These are phyloP conservation scores for Aspergillus bertholletiae DNA, from an alignment of 495 filamentous ascomycete genomes.

Conservation along the genomic window DNA sequence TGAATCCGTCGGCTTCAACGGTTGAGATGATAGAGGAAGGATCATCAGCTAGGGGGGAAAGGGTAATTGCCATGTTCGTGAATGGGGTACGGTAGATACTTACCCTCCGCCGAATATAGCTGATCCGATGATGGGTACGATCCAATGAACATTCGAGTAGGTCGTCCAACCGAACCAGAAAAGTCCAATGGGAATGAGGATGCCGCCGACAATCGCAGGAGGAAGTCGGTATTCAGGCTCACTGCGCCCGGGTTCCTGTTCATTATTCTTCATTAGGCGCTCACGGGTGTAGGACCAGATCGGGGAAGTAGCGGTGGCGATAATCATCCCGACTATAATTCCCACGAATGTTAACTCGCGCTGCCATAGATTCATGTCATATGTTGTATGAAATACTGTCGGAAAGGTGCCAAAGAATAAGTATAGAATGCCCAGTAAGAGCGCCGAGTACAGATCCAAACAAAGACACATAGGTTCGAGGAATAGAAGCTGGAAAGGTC, in stretches of 20 bases:
- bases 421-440: conserved; percentile 68
- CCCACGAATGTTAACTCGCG: conserved; percentile 34
- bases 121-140: conserved; percentile 61
- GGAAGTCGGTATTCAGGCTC: conserved; percentile 41
- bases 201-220: conserved; percentile 28
- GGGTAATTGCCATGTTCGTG: no score
- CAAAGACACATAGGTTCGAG: conserved; percentile 54
- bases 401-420: conserved; percentile 74
- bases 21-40: no score
- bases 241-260: no score
- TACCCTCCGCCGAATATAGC: no score
- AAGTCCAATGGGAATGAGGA: conserved; percentile 38
- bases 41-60: no score
- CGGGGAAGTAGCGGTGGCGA: conserved; percentile 25
- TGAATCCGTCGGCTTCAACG: no score
- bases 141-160: conserved; percentile 59
- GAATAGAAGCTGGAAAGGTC: conserved; percentile 34
- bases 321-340: conserved; percentile 49
- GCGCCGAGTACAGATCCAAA: conserved; percentile 62
- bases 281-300: conserved; percentile 14
- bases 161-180: conserved; percentile 62
- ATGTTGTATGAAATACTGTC: conserved; percentile 52
- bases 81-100: no score
- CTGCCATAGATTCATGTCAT: conserved; percentile 40
- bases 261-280: no score